These are phyloP conservation scores for Ocimum tenuiflorum DNA, from an alignment of 257 asterid species.

Conservation along the genomic window DNA sequence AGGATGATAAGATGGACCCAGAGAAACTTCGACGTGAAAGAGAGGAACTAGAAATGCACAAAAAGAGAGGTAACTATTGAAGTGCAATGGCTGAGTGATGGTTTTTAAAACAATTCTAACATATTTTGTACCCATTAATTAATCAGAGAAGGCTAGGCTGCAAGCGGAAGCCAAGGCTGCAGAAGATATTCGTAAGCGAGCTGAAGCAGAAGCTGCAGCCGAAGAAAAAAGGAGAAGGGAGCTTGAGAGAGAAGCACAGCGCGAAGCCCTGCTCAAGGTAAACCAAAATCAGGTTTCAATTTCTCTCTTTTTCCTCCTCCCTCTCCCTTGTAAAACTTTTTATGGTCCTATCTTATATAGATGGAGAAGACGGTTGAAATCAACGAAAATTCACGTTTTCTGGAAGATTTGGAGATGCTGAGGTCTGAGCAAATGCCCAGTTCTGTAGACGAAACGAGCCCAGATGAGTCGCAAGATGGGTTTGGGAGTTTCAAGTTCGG, in stretches of 20 bases:
- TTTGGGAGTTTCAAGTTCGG: constrained; percentile 68
- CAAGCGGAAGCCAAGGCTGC: constrained; percentile 94
- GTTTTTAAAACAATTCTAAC: not conserved
- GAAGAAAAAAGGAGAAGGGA: constrained; percentile 63
- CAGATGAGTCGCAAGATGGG: constrained; percentile 58
- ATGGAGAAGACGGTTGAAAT: constrained; percentile 87
- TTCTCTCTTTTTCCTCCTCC: not conserved
- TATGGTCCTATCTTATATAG: constrained; percentile 18
- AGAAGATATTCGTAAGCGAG: constrained; percentile 71
- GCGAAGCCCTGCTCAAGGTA: constrained; percentile 78
- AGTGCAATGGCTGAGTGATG: not conserved
- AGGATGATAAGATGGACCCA: constrained; percentile 71
- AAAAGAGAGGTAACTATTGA: constrained; percentile 53
- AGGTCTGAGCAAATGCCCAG: constrained; percentile 52
- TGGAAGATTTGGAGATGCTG: constrained; percentile 71
- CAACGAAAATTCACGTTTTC: constrained; percentile 56
- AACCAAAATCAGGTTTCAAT: not conserved
- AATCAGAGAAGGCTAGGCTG: constrained; percentile 75
- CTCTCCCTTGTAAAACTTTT: not conserved
- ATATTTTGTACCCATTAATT: not conserved
- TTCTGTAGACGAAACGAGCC: constrained; percentile 57
- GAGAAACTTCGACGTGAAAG: constrained; percentile 74
- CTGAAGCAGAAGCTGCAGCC: constrained; percentile 77
- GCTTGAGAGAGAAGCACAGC: constrained; percentile 75
- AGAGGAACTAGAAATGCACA: constrained; percentile 78